phyloP scores from a whole-genome alignment of 2,329 filamentous ascomycete genomes.

The Aspergillus candidus region DNA sequence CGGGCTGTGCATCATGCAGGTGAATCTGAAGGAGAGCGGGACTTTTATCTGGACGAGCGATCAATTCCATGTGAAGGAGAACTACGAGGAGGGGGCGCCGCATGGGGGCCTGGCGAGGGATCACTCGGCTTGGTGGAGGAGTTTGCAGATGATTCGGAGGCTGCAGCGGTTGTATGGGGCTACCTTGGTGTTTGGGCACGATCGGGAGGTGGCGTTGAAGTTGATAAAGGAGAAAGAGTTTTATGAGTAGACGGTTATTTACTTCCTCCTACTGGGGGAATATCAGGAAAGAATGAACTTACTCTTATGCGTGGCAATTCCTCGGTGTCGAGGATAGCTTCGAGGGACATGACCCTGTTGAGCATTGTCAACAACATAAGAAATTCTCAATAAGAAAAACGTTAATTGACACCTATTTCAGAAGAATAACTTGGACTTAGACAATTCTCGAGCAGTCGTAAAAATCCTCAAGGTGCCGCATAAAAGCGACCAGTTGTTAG shows the following conservation, averaged over 20 bases:
- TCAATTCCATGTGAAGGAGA: constrained; percentile 37
- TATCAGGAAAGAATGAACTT: constrained; percentile 18
- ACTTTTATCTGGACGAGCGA: constrained; percentile 40
- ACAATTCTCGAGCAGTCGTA: too few relatives aligned
- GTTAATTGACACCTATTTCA: too few relatives aligned
- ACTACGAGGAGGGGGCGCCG: constrained; percentile 29
- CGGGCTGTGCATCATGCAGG: constrained; percentile 32
- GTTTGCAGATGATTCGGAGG: constrained; percentile 28
- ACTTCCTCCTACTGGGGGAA: too few relatives aligned
- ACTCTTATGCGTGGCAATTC: constrained; percentile 10
- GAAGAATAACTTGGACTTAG: too few relatives aligned
- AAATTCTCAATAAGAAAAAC: too few relatives aligned
- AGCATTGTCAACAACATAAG: too few relatives aligned
- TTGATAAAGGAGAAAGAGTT: constrained; percentile 4
- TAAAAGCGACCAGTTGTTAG: too few relatives aligned
- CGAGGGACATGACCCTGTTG: too few relatives aligned
- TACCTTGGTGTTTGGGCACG: constrained; percentile 29
- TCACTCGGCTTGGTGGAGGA: constrained; percentile 33
- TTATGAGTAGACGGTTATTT: constrained; percentile 1
- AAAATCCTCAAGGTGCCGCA: too few relatives aligned
- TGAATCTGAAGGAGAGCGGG: constrained; percentile 31
- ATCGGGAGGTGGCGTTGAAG: constrained; percentile 9
- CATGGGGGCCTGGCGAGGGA: constrained; percentile 36
- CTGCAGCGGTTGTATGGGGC: constrained; percentile 28
- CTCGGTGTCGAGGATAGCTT: too few relatives aligned